A percentile compares a stretch with the other conserved stretches of the same genome.
These are phyloP conservation scores for Lichtheimia ramosa DNA, from an alignment of 371 early-diverging fungal genomes.

Conservation along the genomic window DNA sequence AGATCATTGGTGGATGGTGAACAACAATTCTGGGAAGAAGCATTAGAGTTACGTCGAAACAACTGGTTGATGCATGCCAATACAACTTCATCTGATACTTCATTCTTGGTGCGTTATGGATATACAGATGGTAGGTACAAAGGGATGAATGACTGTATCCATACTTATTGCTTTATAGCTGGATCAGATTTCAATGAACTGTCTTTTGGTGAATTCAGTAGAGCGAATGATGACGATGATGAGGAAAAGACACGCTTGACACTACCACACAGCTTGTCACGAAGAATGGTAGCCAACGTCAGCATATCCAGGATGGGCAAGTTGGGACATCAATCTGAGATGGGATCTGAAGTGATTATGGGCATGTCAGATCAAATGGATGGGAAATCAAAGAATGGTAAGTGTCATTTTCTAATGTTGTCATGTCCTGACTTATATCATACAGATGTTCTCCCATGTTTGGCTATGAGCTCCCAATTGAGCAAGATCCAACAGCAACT, in stretches of 20 bases:
- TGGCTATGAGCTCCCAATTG: background rate
- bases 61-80: constrained; percentile 69
- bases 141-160: background rate
- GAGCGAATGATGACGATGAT: constrained; percentile 19
- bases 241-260: constrained; percentile 12
- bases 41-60: constrained; percentile 60
- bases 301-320: constrained; percentile 7
- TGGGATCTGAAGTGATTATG: constrained; percentile 16
- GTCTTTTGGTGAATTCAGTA: constrained; percentile 33
- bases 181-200: constrained; percentile 42
- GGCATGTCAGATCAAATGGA: constrained; percentile 12
- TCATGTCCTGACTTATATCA: background rate
- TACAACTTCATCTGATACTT: constrained; percentile 21
- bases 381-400: constrained; percentile 9
- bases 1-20: constrained; percentile 54
- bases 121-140: constrained; percentile 52
- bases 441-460: background rate
- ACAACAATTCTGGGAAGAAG: constrained; percentile 68
- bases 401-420: constrained; percentile 1
- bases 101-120: constrained; percentile 57
- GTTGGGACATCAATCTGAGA: constrained; percentile 8
- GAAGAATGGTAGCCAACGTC: constrained; percentile 12
- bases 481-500: constrained; percentile 43
- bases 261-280: constrained; percentile 21
- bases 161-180: constrained; percentile 19